Base-by-base conservation (phyloP, 2,329 filamentous ascomycete genomes). In the Erysiphe pulchra region DNA sequence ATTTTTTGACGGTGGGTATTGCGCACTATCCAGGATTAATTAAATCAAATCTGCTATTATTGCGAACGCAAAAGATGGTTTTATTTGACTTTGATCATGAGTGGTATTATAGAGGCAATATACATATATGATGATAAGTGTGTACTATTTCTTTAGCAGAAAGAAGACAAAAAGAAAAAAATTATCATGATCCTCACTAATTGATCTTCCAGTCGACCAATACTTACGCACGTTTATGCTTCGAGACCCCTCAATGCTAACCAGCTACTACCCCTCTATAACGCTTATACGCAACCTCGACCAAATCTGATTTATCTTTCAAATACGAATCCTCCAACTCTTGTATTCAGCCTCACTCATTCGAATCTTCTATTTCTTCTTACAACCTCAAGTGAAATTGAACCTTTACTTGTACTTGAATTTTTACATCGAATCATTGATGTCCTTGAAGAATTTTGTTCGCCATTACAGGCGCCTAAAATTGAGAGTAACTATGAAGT, bases 361-460 rank as follows among this genome's bases (percentile, higher is more conserved):
- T 81, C 84, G 49, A 83, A 85, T 56, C 70, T 98, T 6, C 70
- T 94, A 17, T 82, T 94, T 54, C 68, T 94, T 44, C 76, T 84
- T 12, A 85, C 87, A 0, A 74, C 78, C n/a, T 85, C 84, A 34
- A 70, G 73, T 47, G 90, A 98, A 59, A 77, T 81, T 45, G 86
- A 94, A 57, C 85, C 90, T 8, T 71, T 98, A 8, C 73, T 93
- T 5, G 78, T 85, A 36, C 76, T 95, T 51, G 87, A 95, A 63
- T 95, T 95, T 61, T 71, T 98, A 36, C 87, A 95, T 66, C 79
- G 90, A 51, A 72, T 93, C 30, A 75, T 92, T 57, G 90, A 98
- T 67, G 78, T 81, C 12, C 71, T 98, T 32, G 87, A 95, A 63
- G 87, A 94, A 57, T 95, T 94, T 8, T 86, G 87, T 48, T 77